Evolutionary conservation across 345 rosid genomes (phyloP).

Genomic region (Sisymbrium altissimum): DNA sequence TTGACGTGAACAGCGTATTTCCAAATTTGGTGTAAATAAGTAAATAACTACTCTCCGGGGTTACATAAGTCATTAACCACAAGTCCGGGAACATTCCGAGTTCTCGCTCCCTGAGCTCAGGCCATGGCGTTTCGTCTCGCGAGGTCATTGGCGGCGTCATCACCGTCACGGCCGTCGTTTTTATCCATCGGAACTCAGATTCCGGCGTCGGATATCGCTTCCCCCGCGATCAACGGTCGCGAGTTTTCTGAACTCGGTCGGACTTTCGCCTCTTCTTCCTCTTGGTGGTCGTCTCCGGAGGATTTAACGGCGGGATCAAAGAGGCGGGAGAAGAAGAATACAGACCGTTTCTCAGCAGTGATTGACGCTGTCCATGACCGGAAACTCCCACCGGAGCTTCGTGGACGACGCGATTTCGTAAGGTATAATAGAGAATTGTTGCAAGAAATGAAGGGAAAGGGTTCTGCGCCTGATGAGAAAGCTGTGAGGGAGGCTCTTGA

Average conservation of each 20-base stretch:
- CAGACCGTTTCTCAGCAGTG: conserved; percentile 61
- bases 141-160: conserved; percentile 35
- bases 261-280: conserved; percentile 36
- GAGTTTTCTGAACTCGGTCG: conserved; percentile 25
- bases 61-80: not conserved
- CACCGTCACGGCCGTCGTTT: conserved; percentile 1
- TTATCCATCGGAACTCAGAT: not conserved
- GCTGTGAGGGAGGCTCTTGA: conserved; percentile 44
- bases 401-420: conserved; percentile 71
- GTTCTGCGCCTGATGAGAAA: conserved; percentile 52
- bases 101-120: conserved; percentile 16
- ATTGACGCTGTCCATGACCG: conserved; percentile 77
- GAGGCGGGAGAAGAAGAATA: conserved; percentile 47
- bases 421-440: conserved; percentile 51
- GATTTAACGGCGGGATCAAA: conserved; percentile 33
- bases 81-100: not conserved
- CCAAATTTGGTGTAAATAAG: not conserved
- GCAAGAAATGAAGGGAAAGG: conserved; percentile 45
- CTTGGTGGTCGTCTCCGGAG: conserved; percentile 30
- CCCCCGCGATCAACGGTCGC: conserved; percentile 3
- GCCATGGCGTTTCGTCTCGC: conserved; percentile 36
- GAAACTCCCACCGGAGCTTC: conserved; percentile 87
- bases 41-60: not conserved
- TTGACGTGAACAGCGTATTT: not conserved
- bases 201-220: conserved; percentile 10